Evolutionary conservation across 345 rosid genomes (phyloP), one percentile per base, ranked within the genome.

Genomic region (Gossypium australe): DNA sequence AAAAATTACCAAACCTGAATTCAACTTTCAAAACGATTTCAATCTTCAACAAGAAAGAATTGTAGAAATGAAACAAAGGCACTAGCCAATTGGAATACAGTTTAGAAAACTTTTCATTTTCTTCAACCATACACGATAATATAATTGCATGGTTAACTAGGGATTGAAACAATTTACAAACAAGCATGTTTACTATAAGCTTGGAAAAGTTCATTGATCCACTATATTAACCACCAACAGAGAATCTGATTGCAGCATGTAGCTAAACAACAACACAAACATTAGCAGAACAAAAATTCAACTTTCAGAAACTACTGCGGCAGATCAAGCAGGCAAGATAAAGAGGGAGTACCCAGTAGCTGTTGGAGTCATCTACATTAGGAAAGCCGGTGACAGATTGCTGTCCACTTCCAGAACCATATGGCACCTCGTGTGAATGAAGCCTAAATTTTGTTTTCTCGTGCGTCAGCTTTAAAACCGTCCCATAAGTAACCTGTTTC

Each of bases 361-460:
- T 93, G 71, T 95, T 95, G 71, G 99, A 80, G 79, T 95, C 99
- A 78, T 89, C 93, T 12, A 89, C 95, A 9, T 78, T 85, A 7
- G 97, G 91, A 78, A 88, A 93, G 58, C 94, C 90, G 16, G 99
- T 96, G 41, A 96, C 99, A 3, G 99, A 96, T 79, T 96, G 99
- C 83, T 96, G 99, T 56, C 99, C 99, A 77, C 98, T 93, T 11
- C 99, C 99, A 24, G 99, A 93, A 29, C 99, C 99, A 29, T 93
- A 96, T 0, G 99, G 99, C 67, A 96, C 99, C 56, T 96, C 99
- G 38, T 96, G 99, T 8, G 99, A 96, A 83, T 96, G 99, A 41
- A 95, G 77, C 78, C 99, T 76, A 59, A 78, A 85, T 64, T 82
- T 95, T 2, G 99, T 93, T 83, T 74, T 88, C 86, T 95, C 99